Evolutionary conservation across 2,329 filamentous ascomycete species (phyloP), one percentile per base, ranked within the genome.

Genomic region (Exophiala mesophila): DNA sequence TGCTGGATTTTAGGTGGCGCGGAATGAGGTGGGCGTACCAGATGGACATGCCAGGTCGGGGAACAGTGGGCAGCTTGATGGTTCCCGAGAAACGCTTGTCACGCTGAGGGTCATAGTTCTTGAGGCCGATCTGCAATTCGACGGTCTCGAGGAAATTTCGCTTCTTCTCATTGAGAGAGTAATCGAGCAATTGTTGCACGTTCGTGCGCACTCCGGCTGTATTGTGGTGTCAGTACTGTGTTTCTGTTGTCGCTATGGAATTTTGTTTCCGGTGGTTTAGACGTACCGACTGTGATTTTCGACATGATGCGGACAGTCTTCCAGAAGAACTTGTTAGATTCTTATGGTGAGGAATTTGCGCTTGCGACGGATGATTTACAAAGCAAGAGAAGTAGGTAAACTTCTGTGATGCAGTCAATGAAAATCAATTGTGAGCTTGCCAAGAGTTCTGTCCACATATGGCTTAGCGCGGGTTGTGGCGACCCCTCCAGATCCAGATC

Each of bases 31-130:
- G 15, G 33, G 50, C 44, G 46, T 71, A 80, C 77, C 84, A 94
- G 76, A 94, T 82, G 74, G 69, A 73, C 87, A 94, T 92, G 77
- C 82, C 82, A 68, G 88, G 92, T 68, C 88, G 88, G 62, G 89
- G 92, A 61, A 97, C 78, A 64, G 81, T 78, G 23, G 55, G 55
- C 36, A 57, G 39, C 47, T 85, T 88, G 79, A 98, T 86, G 72
- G 92, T 97, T 73, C 92, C 92, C 46, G 87, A 94, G 90, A 98
- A 98, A 95, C 90, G 90, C 90, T 98, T 98, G 79, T 98, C 92
- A 88, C 92, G 90, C 84, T 97, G 80, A 67, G 92, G 90, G 71
- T 98, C 86, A 78, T 95, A 95, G 84, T 94, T 94, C 85, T 94
- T 94, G 69, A 94, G 82, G 71, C 87, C 87, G 78, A 94, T 92